Base-by-base conservation (phyloP, 1,284 basidiomycete genomes). In the Xerocomus nothofagi region DNA sequence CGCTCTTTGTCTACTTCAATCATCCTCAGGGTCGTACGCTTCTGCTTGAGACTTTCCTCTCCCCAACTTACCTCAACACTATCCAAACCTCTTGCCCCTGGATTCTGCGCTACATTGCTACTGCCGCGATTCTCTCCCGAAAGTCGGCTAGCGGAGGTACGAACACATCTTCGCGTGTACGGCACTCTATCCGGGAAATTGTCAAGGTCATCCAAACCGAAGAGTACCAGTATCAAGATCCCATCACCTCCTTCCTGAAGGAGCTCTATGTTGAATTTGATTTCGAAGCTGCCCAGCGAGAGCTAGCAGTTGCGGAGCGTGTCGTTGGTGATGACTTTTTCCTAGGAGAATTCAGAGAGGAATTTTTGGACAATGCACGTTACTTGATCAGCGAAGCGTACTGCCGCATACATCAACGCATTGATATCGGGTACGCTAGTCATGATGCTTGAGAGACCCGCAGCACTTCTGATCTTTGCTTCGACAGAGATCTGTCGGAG, bases 1-100 rank as follows among this genome's bases (percentile, higher is more conserved):
- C 90, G 15, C 84, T 99, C 44, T 99, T 98, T 71, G 93, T 98
- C 57, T 98, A 95, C 75, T 98, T 96, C 80, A 98, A 98, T 76
- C 93, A 98, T 71, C 86, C 86, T 0, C 82, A 93, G 57, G 94
- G 93, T 26, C 86, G 95, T 36, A 91, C 91, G n/a, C 84, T 92
- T 33, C 84, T 99, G 49, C 87, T 99, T 57, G 97, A 99, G 67
- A 92, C 93, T 21, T 99, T 98, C 86, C 85, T 98, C 62, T 82
- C 90, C 20, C 93, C 94, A 2, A 89, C 91, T 3, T 99, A 98
- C 76, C 88, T 99, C 68, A 97, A 97, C 77, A 98, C 96, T 21
- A 95, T 99, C 67, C 97, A 99, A 71, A 98, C 95, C 0, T 84
- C 93, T 3, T 93, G 83, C 57, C 95, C 95, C 4, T 98, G 96